Evolutionary conservation across 495 filamentous ascomycete species (phyloP).

Genomic region (Penicillium pulvis): DNA sequence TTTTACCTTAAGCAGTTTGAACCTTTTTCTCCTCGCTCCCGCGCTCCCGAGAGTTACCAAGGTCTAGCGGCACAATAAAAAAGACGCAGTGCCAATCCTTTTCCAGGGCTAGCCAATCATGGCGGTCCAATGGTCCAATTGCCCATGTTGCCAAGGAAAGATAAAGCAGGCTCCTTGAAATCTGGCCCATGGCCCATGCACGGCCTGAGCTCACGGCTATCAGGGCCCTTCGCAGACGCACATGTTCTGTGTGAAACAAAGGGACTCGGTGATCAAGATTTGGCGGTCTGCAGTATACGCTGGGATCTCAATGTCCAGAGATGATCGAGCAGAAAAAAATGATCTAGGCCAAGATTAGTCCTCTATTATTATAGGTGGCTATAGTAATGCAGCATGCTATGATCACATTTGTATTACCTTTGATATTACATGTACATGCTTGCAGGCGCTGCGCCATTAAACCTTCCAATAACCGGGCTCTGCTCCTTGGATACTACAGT

Average conservation of each 20-base stretch:
- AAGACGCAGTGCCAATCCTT: not conserved
- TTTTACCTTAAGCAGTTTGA: not conserved
- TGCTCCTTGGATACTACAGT: not conserved
- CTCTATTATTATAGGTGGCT: not conserved
- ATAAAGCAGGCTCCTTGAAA: constrained; percentile 16
- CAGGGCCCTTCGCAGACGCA: constrained; percentile 2
- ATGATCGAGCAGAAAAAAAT: not conserved
- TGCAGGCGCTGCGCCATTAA: constrained; percentile 3
- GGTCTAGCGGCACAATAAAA: not conserved
- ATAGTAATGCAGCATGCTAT: not conserved
- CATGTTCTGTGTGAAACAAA: not conserved
- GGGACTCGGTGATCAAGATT: not conserved
- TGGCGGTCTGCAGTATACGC: not conserved
- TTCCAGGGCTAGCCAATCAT: not conserved
- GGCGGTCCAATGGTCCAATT: not conserved
- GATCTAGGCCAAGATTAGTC: not conserved
- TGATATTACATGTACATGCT: not conserved
- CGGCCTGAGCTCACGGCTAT: constrained; percentile 4
- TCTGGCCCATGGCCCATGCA: constrained; percentile 17
- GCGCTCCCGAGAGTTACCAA: constrained; percentile 1
- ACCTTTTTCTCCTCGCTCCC: not conserved
- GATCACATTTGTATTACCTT: not conserved
- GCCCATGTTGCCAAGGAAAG: constrained; percentile 13
- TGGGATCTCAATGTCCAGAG: not conserved
- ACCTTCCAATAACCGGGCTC: not conserved